A percentile compares a stretch with the other conserved stretches of the same genome.
Evolutionary conservation across 345 rosid species (phyloP).

Genomic region (Ceriops tagal): DNA sequence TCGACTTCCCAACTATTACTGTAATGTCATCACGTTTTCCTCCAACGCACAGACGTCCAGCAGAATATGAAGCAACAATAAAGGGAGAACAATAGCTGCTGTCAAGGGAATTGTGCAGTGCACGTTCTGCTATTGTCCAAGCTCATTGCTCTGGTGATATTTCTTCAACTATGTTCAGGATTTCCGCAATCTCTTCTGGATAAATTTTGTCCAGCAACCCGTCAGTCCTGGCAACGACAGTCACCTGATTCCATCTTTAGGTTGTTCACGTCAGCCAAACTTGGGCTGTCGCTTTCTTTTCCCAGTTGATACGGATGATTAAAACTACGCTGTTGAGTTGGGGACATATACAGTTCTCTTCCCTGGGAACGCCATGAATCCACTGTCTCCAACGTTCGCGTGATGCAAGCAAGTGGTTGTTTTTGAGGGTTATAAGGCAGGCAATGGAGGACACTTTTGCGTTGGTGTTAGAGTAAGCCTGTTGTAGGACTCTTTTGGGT

Average conservation of each 20-base stretch:
- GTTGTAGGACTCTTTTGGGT: slow-evolving; percentile 12
- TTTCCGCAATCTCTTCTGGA: neutral
- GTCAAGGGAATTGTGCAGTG: neutral
- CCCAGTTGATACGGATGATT: neutral
- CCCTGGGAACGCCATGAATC: neutral
- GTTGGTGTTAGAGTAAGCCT: slow-evolving; percentile 11
- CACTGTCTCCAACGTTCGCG: neutral
- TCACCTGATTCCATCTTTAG: neutral
- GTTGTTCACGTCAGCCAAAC: neutral
- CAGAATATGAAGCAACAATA: neutral
- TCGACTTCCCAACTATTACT: neutral
- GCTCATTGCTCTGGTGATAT: neutral
- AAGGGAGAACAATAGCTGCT: neutral
- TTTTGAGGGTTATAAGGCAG: neutral
- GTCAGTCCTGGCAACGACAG: slow-evolving; percentile 1
- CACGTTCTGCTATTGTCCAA: neutral
- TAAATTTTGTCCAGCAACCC: neutral
- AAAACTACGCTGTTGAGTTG: neutral
- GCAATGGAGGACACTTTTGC: slow-evolving; percentile 11
- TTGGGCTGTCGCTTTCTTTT: neutral
- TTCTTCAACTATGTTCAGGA: neutral
- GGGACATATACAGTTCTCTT: neutral
- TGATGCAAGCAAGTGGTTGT: neutral
- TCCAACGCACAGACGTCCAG: neutral
- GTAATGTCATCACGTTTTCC: slow-evolving; percentile 2